Evolutionary conservation across 2,329 filamentous ascomycete genomes (phyloP).

Genomic region (Venturia nashicola): DNA sequence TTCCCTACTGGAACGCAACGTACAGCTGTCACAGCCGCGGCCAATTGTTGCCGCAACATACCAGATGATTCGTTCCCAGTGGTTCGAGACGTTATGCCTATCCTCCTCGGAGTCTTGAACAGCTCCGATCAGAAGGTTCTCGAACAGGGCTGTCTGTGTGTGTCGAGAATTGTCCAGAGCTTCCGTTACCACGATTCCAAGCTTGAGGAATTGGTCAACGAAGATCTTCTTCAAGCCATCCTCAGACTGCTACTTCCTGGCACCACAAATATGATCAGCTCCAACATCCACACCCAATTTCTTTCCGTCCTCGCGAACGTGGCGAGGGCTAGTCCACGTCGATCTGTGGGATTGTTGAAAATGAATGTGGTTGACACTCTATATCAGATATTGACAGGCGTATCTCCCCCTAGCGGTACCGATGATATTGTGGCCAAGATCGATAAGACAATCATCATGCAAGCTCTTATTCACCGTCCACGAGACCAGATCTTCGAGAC

Average conservation of each 20-base stretch:
- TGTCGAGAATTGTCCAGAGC: slow-evolving; percentile 91
- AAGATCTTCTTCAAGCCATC: slow-evolving; percentile 73
- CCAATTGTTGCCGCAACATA: slow-evolving; percentile 96
- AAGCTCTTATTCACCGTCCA: slow-evolving; percentile 88
- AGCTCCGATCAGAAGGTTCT: slow-evolving; percentile 96
- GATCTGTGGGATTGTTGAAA: slow-evolving; percentile 85
- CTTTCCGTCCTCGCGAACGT: slow-evolving; percentile 83
- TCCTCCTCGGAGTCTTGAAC: slow-evolving; percentile 73
- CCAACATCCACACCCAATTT: slow-evolving; percentile 93
- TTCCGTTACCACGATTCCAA: slow-evolving; percentile 82
- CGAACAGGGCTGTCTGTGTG: slow-evolving; percentile 90
- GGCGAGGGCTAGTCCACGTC: slow-evolving; percentile 71
- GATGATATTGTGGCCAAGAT: slow-evolving; percentile 75
- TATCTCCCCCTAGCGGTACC: slow-evolving; percentile 72
- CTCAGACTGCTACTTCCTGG: slow-evolving; percentile 81
- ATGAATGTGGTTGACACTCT: slow-evolving; percentile 96
- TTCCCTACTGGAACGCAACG: slow-evolving; percentile 95
- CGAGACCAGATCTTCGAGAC: slow-evolving; percentile 96
- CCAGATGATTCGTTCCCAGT: slow-evolving; percentile 86
- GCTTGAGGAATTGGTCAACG: slow-evolving; percentile 83
- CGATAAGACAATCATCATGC: slow-evolving; percentile 97
- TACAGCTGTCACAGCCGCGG: slow-evolving; percentile 91
- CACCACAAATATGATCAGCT: slow-evolving; percentile 87
- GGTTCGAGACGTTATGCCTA: slow-evolving; percentile 93
- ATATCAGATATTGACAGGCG: slow-evolving; percentile 92